Evolutionary conservation across 345 rosid species (phyloP), one percentile per base, ranked within the genome.

Genomic region (Cochlearia excelsa): DNA sequence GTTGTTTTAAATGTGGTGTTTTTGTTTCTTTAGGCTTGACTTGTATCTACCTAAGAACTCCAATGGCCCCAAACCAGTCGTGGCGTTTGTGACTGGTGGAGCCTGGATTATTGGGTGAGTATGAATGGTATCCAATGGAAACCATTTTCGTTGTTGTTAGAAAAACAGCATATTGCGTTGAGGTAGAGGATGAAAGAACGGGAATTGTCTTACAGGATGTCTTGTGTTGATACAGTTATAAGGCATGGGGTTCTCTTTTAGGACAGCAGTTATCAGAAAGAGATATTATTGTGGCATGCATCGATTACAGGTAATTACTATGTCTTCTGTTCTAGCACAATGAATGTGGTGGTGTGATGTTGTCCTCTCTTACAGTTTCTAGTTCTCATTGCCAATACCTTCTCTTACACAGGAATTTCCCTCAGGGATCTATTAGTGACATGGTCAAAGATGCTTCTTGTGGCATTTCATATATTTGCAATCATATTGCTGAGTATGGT

Each of bases 21-120:
- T 48, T 37, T 38, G 6, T 54, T 39, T 44, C 42, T 70, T 63
- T 83, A 93, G 99, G 80, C 88, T 93, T 57, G 99, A 93, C 79
- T 76, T 93, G 60, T 93, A 89, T 79, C 77, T 93, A 37, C 99
- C 99, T 6, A 84, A 82, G 64, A 78, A 74, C 69, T 67, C 52
- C 31, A 74, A 79, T 67, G 85, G 90, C 40, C 85, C 83, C 57
- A 93, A 82, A 75, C 99, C 97, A 9, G 95, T 89, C 26, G 85
- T 89, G 69, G 97, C 95, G 23, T 93, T 93, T 79, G 68, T 93
- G 55, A 89, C 97, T 16, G 97, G 99, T 31, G 99, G 99, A 72
- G 95, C 97, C 54, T 93, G 97, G 96, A 87, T 93, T 66, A 89
- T 93, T 72, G 99, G 99, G 99, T 87, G 65, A 82, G 91, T 74